A percentile compares a stretch with the other conserved stretches of the same genome.
These are phyloP conservation scores for Ophiocordyceps camponoti-leonardi DNA, from an alignment of 2,329 filamentous ascomycete genomes.

Conservation along the genomic window DNA sequence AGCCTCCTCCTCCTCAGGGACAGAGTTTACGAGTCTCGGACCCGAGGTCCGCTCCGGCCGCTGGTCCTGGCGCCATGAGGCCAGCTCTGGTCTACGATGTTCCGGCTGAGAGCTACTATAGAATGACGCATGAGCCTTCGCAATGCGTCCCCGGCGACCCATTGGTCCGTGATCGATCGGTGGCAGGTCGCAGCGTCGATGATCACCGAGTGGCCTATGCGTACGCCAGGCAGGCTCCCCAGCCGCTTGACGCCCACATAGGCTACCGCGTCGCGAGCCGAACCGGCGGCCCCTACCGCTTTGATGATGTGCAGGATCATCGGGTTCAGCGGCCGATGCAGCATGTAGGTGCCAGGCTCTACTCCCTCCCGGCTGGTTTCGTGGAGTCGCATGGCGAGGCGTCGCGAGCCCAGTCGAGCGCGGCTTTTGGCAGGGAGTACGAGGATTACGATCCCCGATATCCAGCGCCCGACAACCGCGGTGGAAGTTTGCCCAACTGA, in stretches of 20 bases:
- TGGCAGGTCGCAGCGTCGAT: neutral
- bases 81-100: neutral
- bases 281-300: slow-evolving; percentile 20
- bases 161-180: neutral
- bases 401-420: neutral
- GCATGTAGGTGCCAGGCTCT: slow-evolving; percentile 10
- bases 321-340: slow-evolving; percentile 24
- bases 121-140: slow-evolving; percentile 6
- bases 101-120: neutral
- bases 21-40: neutral
- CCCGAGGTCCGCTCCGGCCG: too few relatives aligned
- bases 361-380: slow-evolving; percentile 8
- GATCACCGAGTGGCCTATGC: neutral
- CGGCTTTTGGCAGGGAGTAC: slow-evolving; percentile 4
- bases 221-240: neutral
- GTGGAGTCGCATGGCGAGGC: slow-evolving; percentile 3
- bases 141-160: neutral
- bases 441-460: slow-evolving; percentile 28
- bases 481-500: neutral
- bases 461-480: slow-evolving; percentile 9
- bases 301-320: slow-evolving; percentile 29
- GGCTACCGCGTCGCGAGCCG: slow-evolving; percentile 4
- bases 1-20: neutral
- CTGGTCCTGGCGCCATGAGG: neutral
- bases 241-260: slow-evolving; percentile 1